Percentiles rank a stretch among this genome's conserved stretches.
Conservation (phyloP, 257 asterid genomes). For the Perilla frutescens region DNA sequence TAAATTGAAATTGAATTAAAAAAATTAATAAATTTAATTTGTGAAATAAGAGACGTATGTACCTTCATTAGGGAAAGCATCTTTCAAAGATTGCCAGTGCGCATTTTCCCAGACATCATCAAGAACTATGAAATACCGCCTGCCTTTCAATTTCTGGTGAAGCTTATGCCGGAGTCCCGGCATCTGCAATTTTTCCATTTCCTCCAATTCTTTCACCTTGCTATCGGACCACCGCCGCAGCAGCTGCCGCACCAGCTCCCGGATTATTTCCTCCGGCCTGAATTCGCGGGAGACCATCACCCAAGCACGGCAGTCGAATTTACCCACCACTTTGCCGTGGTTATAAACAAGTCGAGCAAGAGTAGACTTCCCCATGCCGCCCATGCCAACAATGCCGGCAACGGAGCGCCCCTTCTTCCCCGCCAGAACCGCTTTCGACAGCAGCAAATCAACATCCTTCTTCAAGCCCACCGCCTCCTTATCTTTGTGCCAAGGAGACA, state of each 20-base stretch:
- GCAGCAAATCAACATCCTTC: not conserved
- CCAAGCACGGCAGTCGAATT: constrained; percentile 37
- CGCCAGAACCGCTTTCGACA: not conserved
- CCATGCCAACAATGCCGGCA: constrained; percentile 31
- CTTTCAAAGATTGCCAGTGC: constrained; percentile 12
- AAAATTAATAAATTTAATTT: too few species aligned
- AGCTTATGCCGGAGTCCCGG: not conserved
- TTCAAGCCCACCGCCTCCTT: constrained; percentile 30
- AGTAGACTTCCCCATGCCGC: constrained; percentile 31
- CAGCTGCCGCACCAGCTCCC: constrained; percentile 31
- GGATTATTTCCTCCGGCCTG: not conserved
- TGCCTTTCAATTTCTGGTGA: not conserved
- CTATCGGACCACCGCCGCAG: not conserved
- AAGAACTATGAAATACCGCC: constrained; percentile 11
- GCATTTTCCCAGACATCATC: constrained; percentile 1
- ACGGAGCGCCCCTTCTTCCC: constrained; percentile 8
- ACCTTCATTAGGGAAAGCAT: constrained; percentile 27
- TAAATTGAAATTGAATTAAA: too few species aligned
- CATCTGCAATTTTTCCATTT: not conserved
- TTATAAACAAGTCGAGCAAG: constrained; percentile 31
- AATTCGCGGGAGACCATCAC: constrained; percentile 29
- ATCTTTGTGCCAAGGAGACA: too few species aligned
- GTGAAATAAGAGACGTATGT: not conserved
- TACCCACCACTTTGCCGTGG: not conserved
- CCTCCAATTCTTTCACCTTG: not conserved